Conservation (phyloP, 805 yeast genomes). For the Metschnikowia bowlesiae region DNA sequence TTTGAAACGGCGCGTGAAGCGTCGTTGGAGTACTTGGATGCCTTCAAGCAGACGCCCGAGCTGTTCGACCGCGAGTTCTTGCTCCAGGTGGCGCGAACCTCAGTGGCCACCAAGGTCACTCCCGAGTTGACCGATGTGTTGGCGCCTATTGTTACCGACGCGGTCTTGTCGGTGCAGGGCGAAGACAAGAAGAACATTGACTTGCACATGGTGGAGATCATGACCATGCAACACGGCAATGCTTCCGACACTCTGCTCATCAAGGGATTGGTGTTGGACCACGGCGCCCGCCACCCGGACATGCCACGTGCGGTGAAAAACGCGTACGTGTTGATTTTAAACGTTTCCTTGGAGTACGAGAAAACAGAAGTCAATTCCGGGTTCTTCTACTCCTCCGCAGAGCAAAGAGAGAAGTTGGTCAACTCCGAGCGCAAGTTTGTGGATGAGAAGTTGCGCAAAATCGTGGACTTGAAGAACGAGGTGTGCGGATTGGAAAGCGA, state of each 20-base stretch:
- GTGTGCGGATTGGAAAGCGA: slow-evolving; percentile 75
- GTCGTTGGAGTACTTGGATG: slow-evolving; percentile 63
- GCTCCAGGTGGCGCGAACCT: slow-evolving; percentile 86
- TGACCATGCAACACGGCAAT: slow-evolving; percentile 94
- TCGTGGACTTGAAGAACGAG: slow-evolving; percentile 86
- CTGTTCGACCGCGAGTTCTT: slow-evolving; percentile 80
- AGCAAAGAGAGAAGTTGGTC: slow-evolving; percentile 92
- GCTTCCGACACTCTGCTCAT: slow-evolving; percentile 80
- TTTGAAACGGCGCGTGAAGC: slow-evolving; percentile 85
- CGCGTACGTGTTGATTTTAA: slow-evolving; percentile 80
- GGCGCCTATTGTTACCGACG: slow-evolving; percentile 94
- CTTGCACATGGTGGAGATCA: slow-evolving; percentile 95
- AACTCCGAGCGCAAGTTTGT: slow-evolving; percentile 91
- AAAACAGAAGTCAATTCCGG: slow-evolving; percentile 97
- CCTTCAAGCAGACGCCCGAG: slow-evolving; percentile 50
- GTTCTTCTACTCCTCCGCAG: slow-evolving; percentile 90
- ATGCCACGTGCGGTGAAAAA: slow-evolving; percentile 89
- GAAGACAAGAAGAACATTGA: slow-evolving; percentile 56
- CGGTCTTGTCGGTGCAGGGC: slow-evolving; percentile 72
- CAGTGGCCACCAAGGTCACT: slow-evolving; percentile 82
- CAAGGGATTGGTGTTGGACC: slow-evolving; percentile 90
- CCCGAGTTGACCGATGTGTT: slow-evolving; percentile 72
- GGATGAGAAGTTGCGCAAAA: slow-evolving; percentile 86
- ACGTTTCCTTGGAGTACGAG: slow-evolving; percentile 94
- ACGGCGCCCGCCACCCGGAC: slow-evolving; percentile 98